Evolutionary conservation across 345 rosid genomes (phyloP), one percentile per base, ranked within the genome.

Genomic region (Diplotaxis tenuifolia): DNA sequence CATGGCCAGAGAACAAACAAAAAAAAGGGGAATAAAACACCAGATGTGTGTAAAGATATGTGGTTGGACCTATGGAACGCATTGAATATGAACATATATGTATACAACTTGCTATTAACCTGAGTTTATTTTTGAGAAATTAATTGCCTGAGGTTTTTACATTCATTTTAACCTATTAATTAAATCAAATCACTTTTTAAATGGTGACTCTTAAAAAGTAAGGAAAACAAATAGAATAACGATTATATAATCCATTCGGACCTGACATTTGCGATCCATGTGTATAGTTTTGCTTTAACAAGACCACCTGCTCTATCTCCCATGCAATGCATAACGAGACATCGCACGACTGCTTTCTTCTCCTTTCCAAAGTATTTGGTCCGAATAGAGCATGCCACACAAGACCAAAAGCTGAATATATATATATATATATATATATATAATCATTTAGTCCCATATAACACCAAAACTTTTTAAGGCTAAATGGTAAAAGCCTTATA

Each of bases 1-100:
- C 9, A n/a, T n/a, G n/a, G 98, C 90, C 62, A 93, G 91, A 1
- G 95, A 90, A 7, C 0, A 23, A 11, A 25, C n/a, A 11, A 31
- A 49, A 47, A 54, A 12, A 10, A n/a, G n/a, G n/a, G n/a, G n/a
- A n/a, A n/a, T n/a, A 38, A 38, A 6, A 31, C 2, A 19, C 49
- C 2, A 42, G 49, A 1, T 5, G 49, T 42, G 18, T 42, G 49
- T 14, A 4, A 42, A 14, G 49, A 42, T 42, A 14, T 42, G 49
- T 42, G 14, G 49, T 42, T 14, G 49, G 49, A 42, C 15, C 15
- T 42, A 42, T 5, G 7, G 14, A 40, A 4, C 49, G 49, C 49
- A 42, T 42, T 42, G 15, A 42, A 42, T 14, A 14, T n/a, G 50
- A 42, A 42, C 50, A 2, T 25, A 1, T 42, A 42, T 42, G 7